Evolutionary conservation across 1,139 yeast species (phyloP), one percentile per base, ranked within the genome.

Genomic region (Debaryomyces subglobosus): DNA sequence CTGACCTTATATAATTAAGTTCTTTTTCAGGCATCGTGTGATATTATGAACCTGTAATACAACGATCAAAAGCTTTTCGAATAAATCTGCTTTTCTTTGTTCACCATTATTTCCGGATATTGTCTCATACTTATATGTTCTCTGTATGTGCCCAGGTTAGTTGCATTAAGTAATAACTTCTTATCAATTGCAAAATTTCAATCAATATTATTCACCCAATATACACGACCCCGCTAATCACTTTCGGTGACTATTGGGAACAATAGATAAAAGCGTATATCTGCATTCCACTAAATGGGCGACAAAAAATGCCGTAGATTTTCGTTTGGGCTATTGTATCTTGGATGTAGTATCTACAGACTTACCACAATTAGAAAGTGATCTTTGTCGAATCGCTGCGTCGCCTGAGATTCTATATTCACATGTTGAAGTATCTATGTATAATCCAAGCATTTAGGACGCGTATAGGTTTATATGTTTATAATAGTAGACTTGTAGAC

Each of bases 1-100:
- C 62, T 33, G 79, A 73, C 52, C 74, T 66, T 41, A 74, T 63
- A 56, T 75, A 74, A 49, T 73, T 64, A 52, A 75, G 66, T 57
- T 75, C 79, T 60, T 75, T 75, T 53, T 66, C 74, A 42, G 74
- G 74, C 79, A 74, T 73, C n/a, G 12, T 30, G 18, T 15, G 18
- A 15, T 32, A 32, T 10, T 32, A 15, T 32, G 21, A 16, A 15
- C 20, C 35, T 32, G 16, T 32, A 16, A 8, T 32, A n/a, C 24
- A 16, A 24, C 5, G 24, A 18, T 18, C 25, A 21, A 16, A 9
- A 20, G 13, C 1, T 12, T 21, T 35, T 20, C n/a, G 25, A 21
- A 20, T 35, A 9, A 21, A 20, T 20, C 25, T 21, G 23, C 6
- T 35, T 35, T 18, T 30, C 34, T 16, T 34, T 35, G 15, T 35